A percentile compares a stretch with the other conserved stretches of the same genome.
These are phyloP conservation scores for Apium graveolens DNA, from an alignment of 129 eudicot species.

Conservation along the genomic window DNA sequence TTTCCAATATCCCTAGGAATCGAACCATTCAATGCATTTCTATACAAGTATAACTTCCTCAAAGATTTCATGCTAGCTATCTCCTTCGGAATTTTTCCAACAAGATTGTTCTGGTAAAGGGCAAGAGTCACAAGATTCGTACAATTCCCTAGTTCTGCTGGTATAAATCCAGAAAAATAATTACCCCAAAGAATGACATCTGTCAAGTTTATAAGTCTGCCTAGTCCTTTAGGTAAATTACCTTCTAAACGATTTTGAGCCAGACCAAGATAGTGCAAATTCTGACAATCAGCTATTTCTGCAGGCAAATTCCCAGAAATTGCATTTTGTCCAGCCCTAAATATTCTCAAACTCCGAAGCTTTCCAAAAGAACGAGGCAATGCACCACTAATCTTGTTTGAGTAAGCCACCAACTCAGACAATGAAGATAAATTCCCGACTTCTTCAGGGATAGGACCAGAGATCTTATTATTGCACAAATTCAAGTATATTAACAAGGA, in stretches of 20 bases:
- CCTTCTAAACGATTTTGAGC: conserved; percentile 76
- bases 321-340: conserved; percentile 75
- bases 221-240: conserved; percentile 66
- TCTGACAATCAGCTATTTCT: conserved; percentile 55
- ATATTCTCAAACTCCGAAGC: conserved; percentile 45
- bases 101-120: conserved; percentile 68
- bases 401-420: conserved; percentile 65
- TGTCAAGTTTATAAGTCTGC: conserved; percentile 49
- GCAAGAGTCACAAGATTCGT: conserved; percentile 67
- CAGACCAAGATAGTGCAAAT: conserved; percentile 54
- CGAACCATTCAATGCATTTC: conserved; percentile 77
- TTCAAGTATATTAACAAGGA: conserved; percentile 40
- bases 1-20: conserved; percentile 83
- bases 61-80: conserved; percentile 52
- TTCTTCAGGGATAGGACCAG: conserved; percentile 68
- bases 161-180: conserved; percentile 58
- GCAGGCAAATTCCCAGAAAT: conserved; percentile 70
- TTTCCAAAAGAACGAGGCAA: conserved; percentile 74
- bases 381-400: conserved; percentile 52
- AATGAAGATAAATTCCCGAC: conserved; percentile 61
- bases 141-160: conserved; percentile 70
- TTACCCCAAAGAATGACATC: conserved; percentile 77
- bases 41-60: conserved; percentile 48
- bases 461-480: conserved; percentile 68
- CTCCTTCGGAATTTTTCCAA: conserved; percentile 68